Conservation (phyloP, 83 land plant genomes). For the Picea abies region DNA sequence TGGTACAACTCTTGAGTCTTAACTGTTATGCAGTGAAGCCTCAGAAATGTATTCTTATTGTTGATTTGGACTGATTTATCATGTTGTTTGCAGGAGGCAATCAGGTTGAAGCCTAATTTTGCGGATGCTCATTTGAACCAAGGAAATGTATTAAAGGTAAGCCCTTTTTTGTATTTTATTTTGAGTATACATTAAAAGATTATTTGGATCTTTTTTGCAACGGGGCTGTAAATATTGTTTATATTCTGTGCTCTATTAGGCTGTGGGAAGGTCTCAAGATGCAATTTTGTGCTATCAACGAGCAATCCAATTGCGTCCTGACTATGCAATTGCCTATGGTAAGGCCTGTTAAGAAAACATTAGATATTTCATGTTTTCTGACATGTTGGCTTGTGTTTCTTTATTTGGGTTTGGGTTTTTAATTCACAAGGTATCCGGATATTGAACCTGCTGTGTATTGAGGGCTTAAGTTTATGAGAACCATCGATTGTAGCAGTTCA, state of each 20-base stretch:
- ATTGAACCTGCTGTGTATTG: neutral
- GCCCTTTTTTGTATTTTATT: conserved; percentile 12
- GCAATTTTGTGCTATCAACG: conserved; percentile 88
- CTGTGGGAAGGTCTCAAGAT: conserved; percentile 89
- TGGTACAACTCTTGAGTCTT: neutral
- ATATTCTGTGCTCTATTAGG: conserved; percentile 50
- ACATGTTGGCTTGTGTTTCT: neutral
- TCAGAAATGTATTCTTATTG: neutral
- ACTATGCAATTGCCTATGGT: conserved; percentile 94
- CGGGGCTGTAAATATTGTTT: neutral
- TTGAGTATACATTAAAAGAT: neutral
- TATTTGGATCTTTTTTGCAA: neutral
- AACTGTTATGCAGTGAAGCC: neutral
- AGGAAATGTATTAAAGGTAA: conserved; percentile 96
- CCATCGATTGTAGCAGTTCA: neutral
- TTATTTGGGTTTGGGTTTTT: neutral
- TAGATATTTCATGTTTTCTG: neutral
- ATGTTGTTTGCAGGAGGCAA: conserved; percentile 74
- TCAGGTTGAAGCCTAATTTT: conserved; percentile 82
- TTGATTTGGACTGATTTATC: neutral
- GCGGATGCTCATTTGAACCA: conserved; percentile 88
- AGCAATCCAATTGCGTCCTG: conserved; percentile 84
- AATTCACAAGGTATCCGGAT: neutral
- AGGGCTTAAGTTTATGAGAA: neutral
- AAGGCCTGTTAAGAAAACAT: conserved; percentile 18